Evolutionary conservation across 176 grass and related monocot genomes (phyloP).

Genomic region (Stipa capillata): DNA sequence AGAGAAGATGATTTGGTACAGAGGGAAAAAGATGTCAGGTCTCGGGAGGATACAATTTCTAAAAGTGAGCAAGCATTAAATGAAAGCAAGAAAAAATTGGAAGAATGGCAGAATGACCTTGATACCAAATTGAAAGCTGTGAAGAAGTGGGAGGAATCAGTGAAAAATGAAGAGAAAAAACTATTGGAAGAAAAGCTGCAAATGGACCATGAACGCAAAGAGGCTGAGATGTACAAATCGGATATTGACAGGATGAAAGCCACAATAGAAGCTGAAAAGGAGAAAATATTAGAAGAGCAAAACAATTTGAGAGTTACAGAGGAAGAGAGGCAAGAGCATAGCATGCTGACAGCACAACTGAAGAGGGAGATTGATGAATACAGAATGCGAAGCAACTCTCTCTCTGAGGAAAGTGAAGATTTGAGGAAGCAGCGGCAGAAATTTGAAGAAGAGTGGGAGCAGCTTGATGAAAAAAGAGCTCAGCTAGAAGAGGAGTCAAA

Average conservation of each 20-base stretch:
- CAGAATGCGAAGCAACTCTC: slow-evolving; percentile 62
- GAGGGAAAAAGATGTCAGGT: slow-evolving; percentile 58
- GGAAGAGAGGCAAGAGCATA: slow-evolving; percentile 77
- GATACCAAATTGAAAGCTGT: slow-evolving; percentile 66
- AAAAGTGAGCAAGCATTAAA: slow-evolving; percentile 55
- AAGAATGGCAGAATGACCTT: slow-evolving; percentile 60
- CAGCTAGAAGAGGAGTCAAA: slow-evolving; percentile 45
- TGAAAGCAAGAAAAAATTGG: slow-evolving; percentile 48
- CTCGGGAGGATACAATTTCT: slow-evolving; percentile 47
- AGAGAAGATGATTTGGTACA: slow-evolving; percentile 42
- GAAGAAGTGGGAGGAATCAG: slow-evolving; percentile 68
- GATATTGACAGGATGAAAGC: slow-evolving; percentile 58
- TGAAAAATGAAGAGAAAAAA: slow-evolving; percentile 50
- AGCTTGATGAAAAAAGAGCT: slow-evolving; percentile 80
- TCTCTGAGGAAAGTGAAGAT: slow-evolving; percentile 71
- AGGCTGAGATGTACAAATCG: slow-evolving; percentile 35
- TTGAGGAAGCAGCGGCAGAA: slow-evolving; percentile 65
- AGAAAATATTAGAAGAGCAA: slow-evolving; percentile 58
- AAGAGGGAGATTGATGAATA: slow-evolving; percentile 94
- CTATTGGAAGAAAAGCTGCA: slow-evolving; percentile 54
- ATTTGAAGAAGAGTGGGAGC: slow-evolving; percentile 95
- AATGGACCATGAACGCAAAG: slow-evolving; percentile 30
- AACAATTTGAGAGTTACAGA: slow-evolving; percentile 58
- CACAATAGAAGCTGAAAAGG: slow-evolving; percentile 54
- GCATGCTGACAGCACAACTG: slow-evolving; percentile 38